A percentile compares a stretch with the other conserved stretches of the same genome.
Conservation (phyloP, 768 basidiomycete genomes). For the Coprinopsis marcescibilis region DNA sequence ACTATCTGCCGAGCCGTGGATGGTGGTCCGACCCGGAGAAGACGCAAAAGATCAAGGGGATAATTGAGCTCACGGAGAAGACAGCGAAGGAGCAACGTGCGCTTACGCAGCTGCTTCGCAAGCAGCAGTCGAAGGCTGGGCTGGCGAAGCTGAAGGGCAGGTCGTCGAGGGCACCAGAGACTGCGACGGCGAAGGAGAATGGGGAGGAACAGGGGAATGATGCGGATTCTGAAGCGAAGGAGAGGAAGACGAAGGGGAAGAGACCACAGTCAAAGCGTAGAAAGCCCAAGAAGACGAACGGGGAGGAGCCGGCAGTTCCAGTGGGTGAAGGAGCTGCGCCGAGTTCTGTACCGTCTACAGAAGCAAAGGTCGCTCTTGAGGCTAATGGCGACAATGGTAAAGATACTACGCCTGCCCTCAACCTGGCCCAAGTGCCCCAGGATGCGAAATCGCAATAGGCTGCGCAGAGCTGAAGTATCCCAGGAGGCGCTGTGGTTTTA, state of each 20-base stretch:
- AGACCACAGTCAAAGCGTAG: background rate
- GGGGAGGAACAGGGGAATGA: background rate
- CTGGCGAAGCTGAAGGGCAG: background rate
- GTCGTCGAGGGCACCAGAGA: background rate
- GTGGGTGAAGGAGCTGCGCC: background rate
- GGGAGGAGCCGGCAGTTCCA: background rate
- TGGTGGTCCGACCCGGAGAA: conserved; percentile 39
- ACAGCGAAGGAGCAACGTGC: conserved; percentile 9
- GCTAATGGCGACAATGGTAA: no score
- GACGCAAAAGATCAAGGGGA: conserved; percentile 23
- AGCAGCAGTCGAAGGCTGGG: background rate
- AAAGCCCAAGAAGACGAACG: background rate
- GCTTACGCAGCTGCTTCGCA: background rate
- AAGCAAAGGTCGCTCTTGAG: no score
- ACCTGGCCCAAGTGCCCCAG: no score
- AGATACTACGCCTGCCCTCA: no score
- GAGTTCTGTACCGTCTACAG: no score
- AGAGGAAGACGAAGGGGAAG: background rate
- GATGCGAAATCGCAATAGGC: no score
- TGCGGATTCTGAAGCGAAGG: background rate
- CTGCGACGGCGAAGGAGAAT: background rate
- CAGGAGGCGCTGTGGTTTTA: no score
- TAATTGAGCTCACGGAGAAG: conserved; percentile 23
- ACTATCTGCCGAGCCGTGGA: conserved; percentile 35
- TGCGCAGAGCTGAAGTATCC: no score